Evolutionary conservation across 75 land plant genomes (phyloP).

Genomic region (Cupressus sempervirens): DNA sequence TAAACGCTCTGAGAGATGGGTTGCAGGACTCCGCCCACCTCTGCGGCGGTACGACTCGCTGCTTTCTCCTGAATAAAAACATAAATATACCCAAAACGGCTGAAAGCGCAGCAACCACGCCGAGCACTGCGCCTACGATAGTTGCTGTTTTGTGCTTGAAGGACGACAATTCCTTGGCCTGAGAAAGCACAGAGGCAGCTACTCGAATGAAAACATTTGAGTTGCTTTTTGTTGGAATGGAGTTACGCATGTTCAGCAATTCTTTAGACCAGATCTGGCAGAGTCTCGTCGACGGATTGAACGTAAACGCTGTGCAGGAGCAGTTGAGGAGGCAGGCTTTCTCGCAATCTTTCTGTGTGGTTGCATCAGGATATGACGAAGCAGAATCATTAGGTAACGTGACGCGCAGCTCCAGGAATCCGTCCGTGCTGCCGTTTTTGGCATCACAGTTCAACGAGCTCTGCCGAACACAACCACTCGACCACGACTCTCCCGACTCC

Average conservation of each 20-base stretch:
- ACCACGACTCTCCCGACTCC: constrained; percentile 26
- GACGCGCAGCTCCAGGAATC: constrained; percentile 7
- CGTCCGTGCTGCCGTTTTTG: constrained; percentile 11
- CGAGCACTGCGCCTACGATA: background rate
- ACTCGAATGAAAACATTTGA: constrained; percentile 12
- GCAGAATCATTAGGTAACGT: background rate
- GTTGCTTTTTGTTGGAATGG: background rate
- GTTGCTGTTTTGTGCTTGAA: background rate
- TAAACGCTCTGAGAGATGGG: constrained; percentile 19
- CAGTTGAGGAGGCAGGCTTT: constrained; percentile 36
- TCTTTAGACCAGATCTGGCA: constrained; percentile 47
- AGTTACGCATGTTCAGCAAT: constrained; percentile 22
- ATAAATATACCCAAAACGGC: background rate
- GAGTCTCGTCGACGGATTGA: background rate
- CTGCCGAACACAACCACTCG: constrained; percentile 31
- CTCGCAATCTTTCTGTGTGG: constrained; percentile 25
- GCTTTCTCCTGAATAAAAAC: background rate
- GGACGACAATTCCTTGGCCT: background rate
- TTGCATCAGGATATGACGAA: background rate
- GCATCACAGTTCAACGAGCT: constrained; percentile 23
- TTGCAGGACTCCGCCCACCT: background rate
- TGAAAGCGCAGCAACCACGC: background rate
- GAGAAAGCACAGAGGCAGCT: background rate
- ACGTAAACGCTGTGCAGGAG: constrained; percentile 52
- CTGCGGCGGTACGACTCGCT: background rate